phyloP scores from a whole-genome alignment of 805 yeast species.

The Saccharomycopsis sp. region DNA sequence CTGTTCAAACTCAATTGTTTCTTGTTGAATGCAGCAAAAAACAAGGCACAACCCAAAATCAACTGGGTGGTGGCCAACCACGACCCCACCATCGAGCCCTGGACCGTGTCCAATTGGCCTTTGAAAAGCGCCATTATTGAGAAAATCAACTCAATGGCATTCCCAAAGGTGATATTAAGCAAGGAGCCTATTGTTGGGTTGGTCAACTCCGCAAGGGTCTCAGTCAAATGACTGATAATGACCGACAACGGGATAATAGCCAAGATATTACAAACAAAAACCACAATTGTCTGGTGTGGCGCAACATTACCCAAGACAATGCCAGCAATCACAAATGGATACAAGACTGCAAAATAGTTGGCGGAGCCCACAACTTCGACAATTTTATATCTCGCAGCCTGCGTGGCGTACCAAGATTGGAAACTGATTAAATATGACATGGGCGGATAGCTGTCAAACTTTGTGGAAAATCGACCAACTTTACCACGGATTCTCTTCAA shows the following conservation, averaged over 20 bases:
- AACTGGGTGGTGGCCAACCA: slow-evolving; percentile 17
- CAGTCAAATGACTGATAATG: slow-evolving; percentile 15
- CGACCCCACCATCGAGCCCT: slow-evolving; percentile 20
- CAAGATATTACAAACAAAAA: slow-evolving; percentile 18
- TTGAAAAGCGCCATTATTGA: slow-evolving; percentile 16
- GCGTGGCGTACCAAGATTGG: slow-evolving; percentile 5
- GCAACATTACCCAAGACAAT: slow-evolving; percentile 15
- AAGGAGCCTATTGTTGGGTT: slow-evolving; percentile 18
- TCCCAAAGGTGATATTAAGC: slow-evolving; percentile 20
- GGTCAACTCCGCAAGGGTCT: slow-evolving; percentile 17
- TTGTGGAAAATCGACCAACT: not conserved
- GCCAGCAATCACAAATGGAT: slow-evolving; percentile 18
- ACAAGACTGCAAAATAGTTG: slow-evolving; percentile 14
- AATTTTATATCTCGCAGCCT: slow-evolving; percentile 5
- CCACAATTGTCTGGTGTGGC: slow-evolving; percentile 2
- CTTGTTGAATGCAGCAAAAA: slow-evolving; percentile 16
- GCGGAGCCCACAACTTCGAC: slow-evolving; percentile 12
- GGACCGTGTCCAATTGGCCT: slow-evolving; percentile 19
- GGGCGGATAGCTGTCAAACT: slow-evolving; percentile 6
- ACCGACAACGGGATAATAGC: slow-evolving; percentile 20
- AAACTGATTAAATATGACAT: not conserved
- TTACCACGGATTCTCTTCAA: slow-evolving; percentile 3
- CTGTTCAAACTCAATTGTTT: slow-evolving; percentile 14
- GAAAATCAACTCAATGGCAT: slow-evolving; percentile 20
- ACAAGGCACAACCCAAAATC: slow-evolving; percentile 19